These are phyloP conservation scores for Phaeomoniella chlamydospora DNA, from an alignment of 2,329 filamentous ascomycete genomes.

Conservation along the genomic window DNA sequence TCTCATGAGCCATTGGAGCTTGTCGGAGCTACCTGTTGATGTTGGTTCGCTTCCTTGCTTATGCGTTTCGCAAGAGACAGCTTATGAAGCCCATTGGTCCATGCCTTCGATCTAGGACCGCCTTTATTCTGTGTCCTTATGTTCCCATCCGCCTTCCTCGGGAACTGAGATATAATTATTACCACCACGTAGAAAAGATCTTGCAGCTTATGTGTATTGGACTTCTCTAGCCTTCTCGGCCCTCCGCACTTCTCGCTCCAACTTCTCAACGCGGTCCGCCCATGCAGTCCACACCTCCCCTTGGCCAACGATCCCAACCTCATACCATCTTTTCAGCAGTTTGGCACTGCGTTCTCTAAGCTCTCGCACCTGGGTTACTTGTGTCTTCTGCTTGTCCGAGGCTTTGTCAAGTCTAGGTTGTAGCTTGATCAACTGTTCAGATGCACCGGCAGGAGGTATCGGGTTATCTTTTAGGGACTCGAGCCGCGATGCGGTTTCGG, in stretches of 20 bases:
- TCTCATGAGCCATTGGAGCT: no score
- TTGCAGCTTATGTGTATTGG: background rate
- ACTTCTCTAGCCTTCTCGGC: slow-evolving; percentile 30
- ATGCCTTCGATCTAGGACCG: no score
- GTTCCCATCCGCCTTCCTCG: no score
- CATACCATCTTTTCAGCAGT: slow-evolving; percentile 57
- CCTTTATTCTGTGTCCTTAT: no score
- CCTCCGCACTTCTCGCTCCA: slow-evolving; percentile 52
- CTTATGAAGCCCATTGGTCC: no score
- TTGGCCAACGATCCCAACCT: slow-evolving; percentile 52
- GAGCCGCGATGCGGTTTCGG: slow-evolving; percentile 30
- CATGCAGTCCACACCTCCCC: slow-evolving; percentile 57
- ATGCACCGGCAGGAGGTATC: slow-evolving; percentile 25
- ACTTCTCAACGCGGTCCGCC: slow-evolving; percentile 50
- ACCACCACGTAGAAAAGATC: no score
- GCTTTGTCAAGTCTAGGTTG: slow-evolving; percentile 25
- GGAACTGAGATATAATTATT: no score
- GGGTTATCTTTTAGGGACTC: slow-evolving; percentile 32
- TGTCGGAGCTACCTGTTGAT: no score
- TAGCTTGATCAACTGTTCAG: slow-evolving; percentile 25
- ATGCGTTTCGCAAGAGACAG: no score
- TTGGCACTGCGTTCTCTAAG: slow-evolving; percentile 26
- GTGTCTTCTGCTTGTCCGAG: slow-evolving; percentile 19
- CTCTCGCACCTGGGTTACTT: slow-evolving; percentile 23
- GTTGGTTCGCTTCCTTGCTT: no score